Evolutionary conservation across 1,284 basidiomycete genomes (phyloP), one percentile per base, ranked within the genome.

Genomic region (Sporisorium exsertum): DNA sequence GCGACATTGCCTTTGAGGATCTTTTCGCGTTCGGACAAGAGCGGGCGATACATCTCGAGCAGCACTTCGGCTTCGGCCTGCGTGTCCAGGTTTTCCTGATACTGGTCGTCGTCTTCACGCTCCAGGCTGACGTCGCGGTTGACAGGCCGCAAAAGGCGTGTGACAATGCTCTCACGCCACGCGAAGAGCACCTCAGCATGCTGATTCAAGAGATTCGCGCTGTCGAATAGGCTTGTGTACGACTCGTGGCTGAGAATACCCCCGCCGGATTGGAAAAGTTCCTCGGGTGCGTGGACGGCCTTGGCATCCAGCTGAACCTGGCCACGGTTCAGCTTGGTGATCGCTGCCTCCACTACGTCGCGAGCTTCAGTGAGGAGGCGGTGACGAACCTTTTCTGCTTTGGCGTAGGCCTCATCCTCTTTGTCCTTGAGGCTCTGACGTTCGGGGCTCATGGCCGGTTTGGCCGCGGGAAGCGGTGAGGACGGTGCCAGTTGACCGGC

Each of bases 61-160:
- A 84, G 54, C 24, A 74, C 78, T 58, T 84, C 83, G 0, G 80
- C 82, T 57, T 84, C 81, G 37, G 72, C 77, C 53, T 84, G 83
- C 7, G 80, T 78, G 40, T 84, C 83, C 5, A 84, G 67, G 24
- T 83, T 79, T 27, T 84, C 82, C 22, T 79, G 76, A 45, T 84
- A 84, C 45, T 82, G 77, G 54, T 84, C 83, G 57, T 84, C 83
- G 35, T 78, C 76, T 16, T 81, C 81, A 9, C 78, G 72, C 50
- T 79, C 80, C 22, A 72, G 67, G 51, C 71, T 72, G 37, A 84
- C 76, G 18, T 83, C 82, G 47, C 83, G 78, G 58, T 82, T 84
- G 46, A 84, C 78, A 2, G 80, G 62, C 15, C 72, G 74, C 5
- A 52, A 45, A 16, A 84, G 65, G 12, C 79, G 78, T 6, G 57